Evolutionary conservation across 768 basidiomycete genomes (phyloP).

Genomic region (Coprinopsis strossmayeri): DNA sequence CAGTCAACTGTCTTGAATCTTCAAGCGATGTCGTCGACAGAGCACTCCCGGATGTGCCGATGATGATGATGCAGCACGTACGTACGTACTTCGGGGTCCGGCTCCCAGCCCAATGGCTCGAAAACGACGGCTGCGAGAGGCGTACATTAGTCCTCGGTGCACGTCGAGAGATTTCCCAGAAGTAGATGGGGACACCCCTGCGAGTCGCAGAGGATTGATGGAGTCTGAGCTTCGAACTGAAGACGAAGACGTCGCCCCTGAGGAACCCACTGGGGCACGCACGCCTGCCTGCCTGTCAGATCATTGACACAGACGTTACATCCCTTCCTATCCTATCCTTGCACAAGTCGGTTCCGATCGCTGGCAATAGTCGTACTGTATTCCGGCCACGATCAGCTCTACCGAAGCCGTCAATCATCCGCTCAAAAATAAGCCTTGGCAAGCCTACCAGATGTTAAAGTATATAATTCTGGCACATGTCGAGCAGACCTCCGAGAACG

Average conservation of each 20-base stretch:
- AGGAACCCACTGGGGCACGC: not conserved
- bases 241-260: not conserved
- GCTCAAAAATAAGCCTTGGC: too few species aligned
- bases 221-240: not conserved
- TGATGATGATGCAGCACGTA: too few species aligned
- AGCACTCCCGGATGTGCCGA: too few species aligned
- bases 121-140: too few species aligned
- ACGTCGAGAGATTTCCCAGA: not conserved
- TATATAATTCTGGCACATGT: too few species aligned
- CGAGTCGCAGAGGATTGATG: not conserved
- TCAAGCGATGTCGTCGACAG: too few species aligned
- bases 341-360: conserved; percentile 1
- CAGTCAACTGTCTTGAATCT: not conserved
- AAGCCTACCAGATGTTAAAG: too few species aligned
- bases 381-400: not conserved
- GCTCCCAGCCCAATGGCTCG: too few species aligned
- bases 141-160: not conserved
- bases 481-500: not conserved
- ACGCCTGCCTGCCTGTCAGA: not conserved
- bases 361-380: not conserved
- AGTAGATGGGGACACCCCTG: not conserved
- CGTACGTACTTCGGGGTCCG: too few species aligned
- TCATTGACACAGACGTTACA: not conserved
- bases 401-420: too few species aligned
- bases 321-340: too few species aligned